Evolutionary conservation across 768 basidiomycete genomes (phyloP).

Genomic region (Auricularia sp.): DNA sequence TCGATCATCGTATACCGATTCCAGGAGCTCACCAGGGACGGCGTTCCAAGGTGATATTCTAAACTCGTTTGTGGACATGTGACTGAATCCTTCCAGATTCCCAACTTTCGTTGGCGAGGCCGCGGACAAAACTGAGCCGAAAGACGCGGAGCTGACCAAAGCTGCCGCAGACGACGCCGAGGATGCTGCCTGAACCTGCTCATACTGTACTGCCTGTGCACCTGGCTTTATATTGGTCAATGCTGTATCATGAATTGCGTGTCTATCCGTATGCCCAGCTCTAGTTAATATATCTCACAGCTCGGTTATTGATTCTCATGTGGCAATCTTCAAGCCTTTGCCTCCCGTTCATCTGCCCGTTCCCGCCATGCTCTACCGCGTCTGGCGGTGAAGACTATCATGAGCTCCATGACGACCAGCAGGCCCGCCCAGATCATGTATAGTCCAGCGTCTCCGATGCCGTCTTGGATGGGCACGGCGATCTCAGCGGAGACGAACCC

Average conservation of each 20-base stretch:
- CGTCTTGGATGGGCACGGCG: constrained; percentile 53
- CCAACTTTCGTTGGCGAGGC: constrained; percentile 45
- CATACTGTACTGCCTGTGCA: background rate
- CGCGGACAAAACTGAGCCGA: constrained; percentile 41
- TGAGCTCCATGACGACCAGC: constrained; percentile 38
- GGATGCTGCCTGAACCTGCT: background rate
- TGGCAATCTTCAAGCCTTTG: background rate
- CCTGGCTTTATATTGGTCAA: background rate
- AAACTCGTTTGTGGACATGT: background rate
- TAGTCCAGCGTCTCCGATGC: constrained; percentile 69
- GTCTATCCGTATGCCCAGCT: no score
- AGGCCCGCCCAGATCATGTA: constrained; percentile 60
- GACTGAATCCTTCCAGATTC: constrained; percentile 26
- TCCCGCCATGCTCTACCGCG: constrained; percentile 54
- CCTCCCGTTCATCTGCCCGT: constrained; percentile 35
- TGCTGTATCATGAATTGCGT: no score
- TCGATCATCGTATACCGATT: constrained; percentile 49
- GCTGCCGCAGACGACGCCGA: background rate
- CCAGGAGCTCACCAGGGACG: constrained; percentile 47
- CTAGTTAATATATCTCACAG: background rate
- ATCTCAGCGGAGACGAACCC: constrained; percentile 65
- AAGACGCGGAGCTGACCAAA: constrained; percentile 37
- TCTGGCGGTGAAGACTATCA: constrained; percentile 49
- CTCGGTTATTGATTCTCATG: background rate
- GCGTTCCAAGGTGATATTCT: constrained; percentile 38